Percentiles rank a stretch among this genome's conserved stretches.
Conservation (phyloP, 1,139 yeast genomes). For the Diutina sp. region DNA sequence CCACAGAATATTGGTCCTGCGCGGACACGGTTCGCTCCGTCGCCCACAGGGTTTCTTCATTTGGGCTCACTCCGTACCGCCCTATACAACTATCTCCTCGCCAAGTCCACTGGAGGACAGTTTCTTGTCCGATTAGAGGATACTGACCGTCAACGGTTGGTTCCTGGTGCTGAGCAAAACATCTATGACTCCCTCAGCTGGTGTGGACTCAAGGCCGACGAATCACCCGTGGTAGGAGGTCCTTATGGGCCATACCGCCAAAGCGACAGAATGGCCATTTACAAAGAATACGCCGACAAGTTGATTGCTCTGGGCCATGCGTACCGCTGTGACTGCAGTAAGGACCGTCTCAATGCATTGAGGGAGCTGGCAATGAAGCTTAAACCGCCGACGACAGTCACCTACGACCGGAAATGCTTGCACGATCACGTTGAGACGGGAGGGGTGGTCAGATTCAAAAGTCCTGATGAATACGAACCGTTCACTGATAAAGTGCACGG, state of each 20-base stretch:
- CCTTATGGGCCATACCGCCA: conserved; percentile 70
- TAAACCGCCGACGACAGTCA: conserved; percentile 83
- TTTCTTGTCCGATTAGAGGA: conserved; percentile 81
- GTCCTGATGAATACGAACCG: conserved; percentile 59
- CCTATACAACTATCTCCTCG: conserved; percentile 72
- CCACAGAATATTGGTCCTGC: conserved; percentile 48
- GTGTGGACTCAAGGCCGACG: conserved; percentile 71
- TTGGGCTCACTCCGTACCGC: conserved; percentile 92
- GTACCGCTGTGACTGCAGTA: conserved; percentile 76
- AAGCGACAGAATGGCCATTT: conserved; percentile 62
- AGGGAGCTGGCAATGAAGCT: conserved; percentile 61
- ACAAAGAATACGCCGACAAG: conserved; percentile 40
- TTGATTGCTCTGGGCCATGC: conserved; percentile 60
- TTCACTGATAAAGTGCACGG: conserved; percentile 75
- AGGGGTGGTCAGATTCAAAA: conserved; percentile 36
- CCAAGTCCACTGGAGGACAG: conserved; percentile 67
- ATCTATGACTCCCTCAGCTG: conserved; percentile 65
- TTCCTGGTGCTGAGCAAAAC: conserved; percentile 70
- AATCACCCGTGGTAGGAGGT: conserved; percentile 67
- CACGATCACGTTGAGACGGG: not conserved
- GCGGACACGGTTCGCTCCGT: conserved; percentile 91
- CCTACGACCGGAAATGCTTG: conserved; percentile 76
- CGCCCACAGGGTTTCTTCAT: conserved; percentile 92
- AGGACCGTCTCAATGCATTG: conserved; percentile 57
- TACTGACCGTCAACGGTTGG: conserved; percentile 73